phyloP scores from a whole-genome alignment of 305 asterid genomes.

The Salvia sclarea region DNA sequence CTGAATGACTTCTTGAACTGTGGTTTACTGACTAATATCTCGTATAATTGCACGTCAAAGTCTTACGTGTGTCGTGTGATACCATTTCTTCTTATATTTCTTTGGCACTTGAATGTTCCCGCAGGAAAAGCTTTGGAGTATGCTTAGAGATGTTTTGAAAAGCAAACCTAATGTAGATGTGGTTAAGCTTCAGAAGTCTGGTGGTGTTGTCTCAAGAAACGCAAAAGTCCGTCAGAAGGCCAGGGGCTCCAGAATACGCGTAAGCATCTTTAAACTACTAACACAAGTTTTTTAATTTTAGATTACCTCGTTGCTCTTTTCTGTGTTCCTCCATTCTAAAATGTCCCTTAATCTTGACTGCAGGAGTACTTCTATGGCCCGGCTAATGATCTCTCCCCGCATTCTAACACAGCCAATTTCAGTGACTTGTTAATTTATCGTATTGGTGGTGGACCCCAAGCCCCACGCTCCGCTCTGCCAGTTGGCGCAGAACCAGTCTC shows the following conservation, averaged over 20 bases:
- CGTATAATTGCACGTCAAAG: slow-evolving; percentile 5
- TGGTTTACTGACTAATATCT: slow-evolving; percentile 4
- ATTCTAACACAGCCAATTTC: slow-evolving; percentile 75
- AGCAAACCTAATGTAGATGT: slow-evolving; percentile 80
- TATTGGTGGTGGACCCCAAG: slow-evolving; percentile 95
- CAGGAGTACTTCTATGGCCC: slow-evolving; percentile 97
- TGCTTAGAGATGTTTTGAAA: slow-evolving; percentile 83
- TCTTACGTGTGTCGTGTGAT: neutral
- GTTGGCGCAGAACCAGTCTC: slow-evolving; percentile 96
- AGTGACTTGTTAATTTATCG: slow-evolving; percentile 74
- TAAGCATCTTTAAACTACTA: slow-evolving; percentile 36
- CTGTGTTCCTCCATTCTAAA: slow-evolving; percentile 13
- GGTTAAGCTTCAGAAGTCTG: slow-evolving; percentile 97
- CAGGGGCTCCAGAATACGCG: slow-evolving; percentile 81
- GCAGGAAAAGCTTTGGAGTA: slow-evolving; percentile 97
- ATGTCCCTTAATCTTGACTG: slow-evolving; percentile 20
- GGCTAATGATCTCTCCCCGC: slow-evolving; percentile 92
- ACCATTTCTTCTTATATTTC: slow-evolving; percentile 23
- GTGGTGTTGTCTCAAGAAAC: slow-evolving; percentile 94
- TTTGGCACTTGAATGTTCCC: slow-evolving; percentile 19
- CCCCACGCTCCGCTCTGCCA: slow-evolving; percentile 98
- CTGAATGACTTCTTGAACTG: slow-evolving; percentile 21
- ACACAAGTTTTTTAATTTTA: neutral
- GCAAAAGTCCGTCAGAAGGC: slow-evolving; percentile 91
- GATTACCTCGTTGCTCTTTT: slow-evolving; percentile 2